phyloP scores from a whole-genome alignment of 2,329 filamentous ascomycete species.

The Botryosphaeria dothidea region DNA sequence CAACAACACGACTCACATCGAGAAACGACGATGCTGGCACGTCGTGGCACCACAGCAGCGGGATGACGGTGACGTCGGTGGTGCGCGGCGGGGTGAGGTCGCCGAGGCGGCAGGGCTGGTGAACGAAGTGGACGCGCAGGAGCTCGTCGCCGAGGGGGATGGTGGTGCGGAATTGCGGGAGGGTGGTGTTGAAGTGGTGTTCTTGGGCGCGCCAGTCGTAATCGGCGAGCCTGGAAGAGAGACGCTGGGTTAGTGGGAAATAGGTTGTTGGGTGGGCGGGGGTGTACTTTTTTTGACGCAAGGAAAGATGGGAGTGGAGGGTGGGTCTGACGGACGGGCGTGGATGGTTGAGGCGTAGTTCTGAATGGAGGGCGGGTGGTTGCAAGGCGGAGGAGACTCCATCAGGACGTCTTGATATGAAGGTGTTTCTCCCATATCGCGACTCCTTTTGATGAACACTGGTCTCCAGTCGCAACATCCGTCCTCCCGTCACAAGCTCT shows the following conservation, averaged over 20 bases:
- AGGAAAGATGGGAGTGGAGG: neutral
- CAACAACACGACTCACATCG: conserved; percentile 58
- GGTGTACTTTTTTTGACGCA: neutral
- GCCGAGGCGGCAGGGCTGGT: conserved; percentile 47
- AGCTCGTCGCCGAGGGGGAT: conserved; percentile 40
- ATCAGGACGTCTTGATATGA: no score
- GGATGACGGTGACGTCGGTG: conserved; percentile 56
- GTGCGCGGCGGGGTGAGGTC: conserved; percentile 27
- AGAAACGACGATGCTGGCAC: conserved; percentile 66
- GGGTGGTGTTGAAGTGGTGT: conserved; percentile 54
- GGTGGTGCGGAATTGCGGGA: conserved; percentile 66
- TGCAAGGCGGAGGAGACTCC: no score
- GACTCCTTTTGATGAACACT: no score
- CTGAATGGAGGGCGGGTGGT: no score
- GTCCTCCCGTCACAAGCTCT: no score
- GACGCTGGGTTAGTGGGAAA: neutral
- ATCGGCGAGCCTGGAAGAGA: conserved; percentile 58
- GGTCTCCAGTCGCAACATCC: no score
- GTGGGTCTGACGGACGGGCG: no score
- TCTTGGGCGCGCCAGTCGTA: conserved; percentile 67
- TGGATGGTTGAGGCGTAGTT: no score
- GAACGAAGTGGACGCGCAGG: conserved; percentile 65
- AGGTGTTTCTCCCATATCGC: no score
- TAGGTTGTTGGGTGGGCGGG: neutral
- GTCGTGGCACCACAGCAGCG: conserved; percentile 66